Evolutionary conservation across 257 asterid species (phyloP), one percentile per base, ranked within the genome.

Genomic region (Galeopsis tetrahit): DNA sequence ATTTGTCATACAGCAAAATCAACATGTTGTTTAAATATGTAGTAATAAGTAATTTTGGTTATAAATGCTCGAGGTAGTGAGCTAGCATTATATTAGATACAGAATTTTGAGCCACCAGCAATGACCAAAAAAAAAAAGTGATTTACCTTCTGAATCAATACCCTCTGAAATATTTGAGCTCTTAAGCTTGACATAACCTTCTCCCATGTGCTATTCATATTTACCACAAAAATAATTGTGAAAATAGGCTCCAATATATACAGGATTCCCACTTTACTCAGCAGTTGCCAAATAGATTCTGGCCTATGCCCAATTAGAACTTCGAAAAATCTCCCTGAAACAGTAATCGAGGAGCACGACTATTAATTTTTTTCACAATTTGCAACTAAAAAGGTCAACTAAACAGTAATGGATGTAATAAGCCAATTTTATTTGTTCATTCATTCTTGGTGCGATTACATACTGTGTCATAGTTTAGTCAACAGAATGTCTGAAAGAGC

Each of bases 151-250:
- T 91, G 97, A 82, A 94, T 87, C 87, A 91, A 85, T 79, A 94
- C 82, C 75, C 95, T 87, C 74, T 87, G 95, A 78, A 94, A 94
- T 75, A 94, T 85, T 72, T 94, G 97, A 82, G 98, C 97, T 86
- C 97, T 82, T 84, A 94, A 82, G 85, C 97, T 89, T 39, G 97
- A 79, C 99, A 94, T 91, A 81, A 91, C 98, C 81, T 94, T 94
- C 89, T 94, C 99, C 98, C 99, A 94, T 66, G 89, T 88, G 70
- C 86, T 69, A 82, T 85, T 94, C 97, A 94, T 91, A 85, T 91
- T 94, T 38, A 80, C 82, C 71, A 89, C 97, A 57, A 85, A 94
- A 53, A 89, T 81, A 60, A 94, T 76, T 6, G 98, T 91, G 74
- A 82, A 90, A 63, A 91, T 84, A 53, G 97, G 98, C 84, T 94